Percentiles rank a stretch among this genome's conserved stretches.
Conservation (phyloP, 805 yeast species). For the Candida andamanensis region DNA sequence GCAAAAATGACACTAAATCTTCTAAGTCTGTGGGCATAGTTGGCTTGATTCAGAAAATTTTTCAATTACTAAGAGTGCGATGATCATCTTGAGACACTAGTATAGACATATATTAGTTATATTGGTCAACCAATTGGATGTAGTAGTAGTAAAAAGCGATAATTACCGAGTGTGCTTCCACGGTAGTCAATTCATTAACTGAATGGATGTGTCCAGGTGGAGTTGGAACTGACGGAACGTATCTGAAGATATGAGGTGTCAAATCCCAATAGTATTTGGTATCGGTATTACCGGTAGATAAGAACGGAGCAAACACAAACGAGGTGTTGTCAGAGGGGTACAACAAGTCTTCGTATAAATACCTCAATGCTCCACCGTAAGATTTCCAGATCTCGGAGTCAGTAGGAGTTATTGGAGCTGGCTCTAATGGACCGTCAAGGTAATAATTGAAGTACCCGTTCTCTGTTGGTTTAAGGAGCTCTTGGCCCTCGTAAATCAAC, state of each 20-base stretch:
- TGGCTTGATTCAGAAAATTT: not conserved
- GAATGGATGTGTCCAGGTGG: slow-evolving; percentile 22
- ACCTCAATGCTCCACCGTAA: slow-evolving; percentile 32
- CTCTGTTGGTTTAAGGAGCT: slow-evolving; percentile 16
- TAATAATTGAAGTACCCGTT: slow-evolving; percentile 29
- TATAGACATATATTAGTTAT: not conserved
- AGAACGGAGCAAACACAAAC: slow-evolving; percentile 29
- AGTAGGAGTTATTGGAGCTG: slow-evolving; percentile 34
- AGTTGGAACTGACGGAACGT: slow-evolving; percentile 20
- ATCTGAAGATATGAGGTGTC: slow-evolving; percentile 31
- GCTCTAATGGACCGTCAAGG: slow-evolving; percentile 23
- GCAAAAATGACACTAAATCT: slow-evolving; percentile 71
- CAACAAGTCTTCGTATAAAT: slow-evolving; percentile 32
- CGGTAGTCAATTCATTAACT: slow-evolving; percentile 24
- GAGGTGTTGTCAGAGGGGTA: slow-evolving; percentile 18
- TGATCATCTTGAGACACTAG: too few species aligned
- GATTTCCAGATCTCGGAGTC: slow-evolving; percentile 25
- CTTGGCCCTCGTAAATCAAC: slow-evolving; percentile 19
- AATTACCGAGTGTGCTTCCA: slow-evolving; percentile 26
- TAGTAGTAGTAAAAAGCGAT: slow-evolving; percentile 36
- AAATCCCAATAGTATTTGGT: slow-evolving; percentile 37
- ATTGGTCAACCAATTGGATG: slow-evolving; percentile 22
- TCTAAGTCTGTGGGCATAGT: slow-evolving; percentile 42
- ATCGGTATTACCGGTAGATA: slow-evolving; percentile 36
- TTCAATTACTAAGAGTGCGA: too few species aligned